A percentile compares a stretch with the other conserved stretches of the same genome.
Evolutionary conservation across 75 land plant species (phyloP).

Genomic region (Pinus albicaulis): DNA sequence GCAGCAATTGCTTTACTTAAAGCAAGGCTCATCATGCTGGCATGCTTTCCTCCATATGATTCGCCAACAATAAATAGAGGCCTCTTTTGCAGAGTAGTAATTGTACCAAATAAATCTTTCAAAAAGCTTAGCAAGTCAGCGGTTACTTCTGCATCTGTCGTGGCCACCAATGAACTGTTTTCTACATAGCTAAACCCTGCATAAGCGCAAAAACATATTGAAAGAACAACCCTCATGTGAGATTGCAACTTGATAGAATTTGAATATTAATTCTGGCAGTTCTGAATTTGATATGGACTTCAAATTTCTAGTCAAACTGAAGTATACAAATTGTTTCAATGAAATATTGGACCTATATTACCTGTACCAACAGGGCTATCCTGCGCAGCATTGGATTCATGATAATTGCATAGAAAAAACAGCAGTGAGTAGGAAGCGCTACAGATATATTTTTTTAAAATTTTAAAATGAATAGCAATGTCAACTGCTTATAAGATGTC

Average conservation of each 20-base stretch:
- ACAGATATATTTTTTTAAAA: not conserved
- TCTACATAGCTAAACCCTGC: constrained; percentile 74
- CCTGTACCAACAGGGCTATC: constrained; percentile 91
- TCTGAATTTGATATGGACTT: too few species aligned
- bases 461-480: not conserved
- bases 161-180: constrained; percentile 36
- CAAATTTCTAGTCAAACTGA: not conserved
- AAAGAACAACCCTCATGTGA: not conserved
- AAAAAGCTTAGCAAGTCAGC: constrained; percentile 59
- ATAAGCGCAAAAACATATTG: not conserved
- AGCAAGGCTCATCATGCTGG: constrained; percentile 58
- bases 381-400: constrained; percentile 21
- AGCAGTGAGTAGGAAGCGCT: not conserved
- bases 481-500: not conserved
- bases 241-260: not conserved
- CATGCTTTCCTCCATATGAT: constrained; percentile 92
- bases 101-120: constrained; percentile 40
- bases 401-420: not conserved
- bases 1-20: constrained; percentile 45
- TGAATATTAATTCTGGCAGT: not conserved
- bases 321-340: not conserved
- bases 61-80: constrained; percentile 78
- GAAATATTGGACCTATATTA: not conserved
- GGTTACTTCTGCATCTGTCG: constrained; percentile 67
- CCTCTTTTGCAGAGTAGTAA: constrained; percentile 42